Percentiles rank a stretch among this genome's conserved stretches.
Evolutionary conservation across 2,329 filamentous ascomycete species (phyloP).

Genomic region (Mycocentrospora acerina): DNA sequence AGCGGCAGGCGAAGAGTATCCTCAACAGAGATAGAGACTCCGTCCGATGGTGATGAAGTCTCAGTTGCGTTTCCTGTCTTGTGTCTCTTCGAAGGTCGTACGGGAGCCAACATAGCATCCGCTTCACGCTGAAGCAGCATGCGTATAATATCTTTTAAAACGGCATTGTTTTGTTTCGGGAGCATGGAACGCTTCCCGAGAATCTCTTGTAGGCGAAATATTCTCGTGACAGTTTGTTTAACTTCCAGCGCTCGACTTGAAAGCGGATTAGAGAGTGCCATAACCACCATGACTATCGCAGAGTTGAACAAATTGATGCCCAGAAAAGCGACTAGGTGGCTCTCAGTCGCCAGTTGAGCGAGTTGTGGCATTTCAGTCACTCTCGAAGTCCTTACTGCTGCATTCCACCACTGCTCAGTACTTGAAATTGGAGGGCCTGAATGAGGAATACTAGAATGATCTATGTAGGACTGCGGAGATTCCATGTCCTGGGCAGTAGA

Average conservation of each 20-base stretch:
- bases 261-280: conserved; percentile 47
- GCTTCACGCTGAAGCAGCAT: conserved; percentile 15
- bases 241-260: conserved; percentile 47
- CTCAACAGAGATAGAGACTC: conserved; percentile 11
- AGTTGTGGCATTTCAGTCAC: conserved; percentile 40
- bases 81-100: not conserved
- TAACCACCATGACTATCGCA: conserved; percentile 47
- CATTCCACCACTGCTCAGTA: conserved; percentile 39
- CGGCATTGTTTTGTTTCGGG: conserved; percentile 14
- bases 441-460: conserved; percentile 4
- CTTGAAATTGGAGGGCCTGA: conserved; percentile 18
- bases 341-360: conserved; percentile 43
- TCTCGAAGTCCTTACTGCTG: conserved; percentile 44
- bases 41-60: not conserved
- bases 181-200: conserved; percentile 14
- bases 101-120: conserved; percentile 13
- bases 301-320: conserved; percentile 51
- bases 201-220: conserved; percentile 45
- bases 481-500: conserved; percentile 1
- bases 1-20: conserved; percentile 14
- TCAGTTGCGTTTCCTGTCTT: not conserved
- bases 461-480: conserved; percentile 4
- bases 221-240: conserved; percentile 47
- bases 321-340: conserved; percentile 48
- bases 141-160: conserved; percentile 16